Percentiles rank a stretch among this genome's conserved stretches.
These are phyloP conservation scores for Halophytophthora polymorphica DNA, from an alignment of 352 stramenopile genomes.

Conservation along the genomic window DNA sequence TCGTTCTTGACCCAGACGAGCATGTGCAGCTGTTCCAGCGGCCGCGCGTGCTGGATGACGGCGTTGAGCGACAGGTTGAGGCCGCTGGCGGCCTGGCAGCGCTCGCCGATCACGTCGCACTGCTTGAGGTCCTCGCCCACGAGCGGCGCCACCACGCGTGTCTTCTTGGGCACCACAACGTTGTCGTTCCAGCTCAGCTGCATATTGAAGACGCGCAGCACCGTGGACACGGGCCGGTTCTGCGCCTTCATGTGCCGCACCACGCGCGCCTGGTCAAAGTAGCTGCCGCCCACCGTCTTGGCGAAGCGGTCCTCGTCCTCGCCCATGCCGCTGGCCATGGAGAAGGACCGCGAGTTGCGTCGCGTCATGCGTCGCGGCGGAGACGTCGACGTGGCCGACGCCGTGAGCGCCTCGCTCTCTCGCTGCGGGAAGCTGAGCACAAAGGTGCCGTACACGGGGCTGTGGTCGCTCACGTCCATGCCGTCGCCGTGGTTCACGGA, in stretches of 20 bases:
- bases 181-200: conserved; percentile 68
- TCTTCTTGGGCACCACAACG: conserved; percentile 76
- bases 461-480: conserved; percentile 85
- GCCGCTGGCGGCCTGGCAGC: conserved; percentile 44
- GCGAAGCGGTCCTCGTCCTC: conserved; percentile 23
- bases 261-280: conserved; percentile 76
- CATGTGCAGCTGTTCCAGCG: conserved; percentile 80
- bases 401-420: conserved; percentile 17
- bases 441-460: conserved; percentile 74
- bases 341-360: conserved; percentile 53
- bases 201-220: conserved; percentile 78
- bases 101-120: conserved; percentile 74
- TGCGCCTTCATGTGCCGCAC: conserved; percentile 58
- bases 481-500: conserved; percentile 78
- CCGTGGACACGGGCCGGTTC: conserved; percentile 56
- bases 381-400: conserved; percentile 8
- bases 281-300: conserved; percentile 45
- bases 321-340: conserved; percentile 26
- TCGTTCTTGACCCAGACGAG: conserved; percentile 84
- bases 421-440: conserved; percentile 65
- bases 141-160: conserved; percentile 66
- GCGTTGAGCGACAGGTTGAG: conserved; percentile 69
- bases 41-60: conserved; percentile 65
- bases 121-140: conserved; percentile 78
- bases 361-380: conserved; percentile 12